phyloP scores from a whole-genome alignment of 805 yeast species.

The Henningerozyma blattae region DNA sequence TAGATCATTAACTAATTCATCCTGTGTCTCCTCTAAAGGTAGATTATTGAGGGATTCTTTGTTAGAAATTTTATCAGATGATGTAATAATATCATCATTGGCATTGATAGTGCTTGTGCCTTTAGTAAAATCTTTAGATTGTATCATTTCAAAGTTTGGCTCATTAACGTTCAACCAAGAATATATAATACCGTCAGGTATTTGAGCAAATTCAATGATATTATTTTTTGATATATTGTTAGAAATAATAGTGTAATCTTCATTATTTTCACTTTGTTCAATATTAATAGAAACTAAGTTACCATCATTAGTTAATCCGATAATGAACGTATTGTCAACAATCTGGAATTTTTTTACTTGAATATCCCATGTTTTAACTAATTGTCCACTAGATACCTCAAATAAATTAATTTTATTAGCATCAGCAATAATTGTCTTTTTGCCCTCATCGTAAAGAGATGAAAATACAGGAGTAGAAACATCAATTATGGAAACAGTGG shows the following conservation, averaged over 20 bases:
- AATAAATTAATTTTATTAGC: conserved; percentile 9
- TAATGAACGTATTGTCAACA: conserved; percentile 8
- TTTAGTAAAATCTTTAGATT: too few species aligned
- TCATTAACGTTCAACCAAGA: conserved; percentile 30
- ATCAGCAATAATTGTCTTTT: conserved; percentile 14
- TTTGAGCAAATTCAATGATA: conserved; percentile 15
- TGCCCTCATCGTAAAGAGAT: conserved; percentile 11
- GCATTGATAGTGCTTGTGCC: too few species aligned
- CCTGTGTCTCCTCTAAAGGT: too few species aligned
- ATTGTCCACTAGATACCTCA: conserved; percentile 8
- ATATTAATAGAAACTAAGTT: conserved; percentile 18
- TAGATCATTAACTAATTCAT: too few species aligned
- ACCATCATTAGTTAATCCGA: conserved; percentile 14
- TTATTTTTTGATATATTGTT: conserved; percentile 21
- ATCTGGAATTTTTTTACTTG: conserved; percentile 12
- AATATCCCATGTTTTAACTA: conserved; percentile 13
- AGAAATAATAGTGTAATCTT: too few species aligned
- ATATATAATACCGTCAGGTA: conserved; percentile 14
- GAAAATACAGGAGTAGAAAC: conserved; percentile 10
- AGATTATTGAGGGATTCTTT: too few species aligned
- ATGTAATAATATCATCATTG: too few species aligned
- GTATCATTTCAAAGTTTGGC: conserved; percentile 27
- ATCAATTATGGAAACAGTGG: conserved; percentile 14
- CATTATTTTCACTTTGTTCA: conserved; percentile 24
- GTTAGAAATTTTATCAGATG: too few species aligned